Percentiles rank a stretch among this genome's conserved stretches.
These are phyloP conservation scores for button mushroom (Agaricus bisporus) DNA, from an alignment of 768 basidiomycete genomes.

Conservation along the genomic window DNA sequence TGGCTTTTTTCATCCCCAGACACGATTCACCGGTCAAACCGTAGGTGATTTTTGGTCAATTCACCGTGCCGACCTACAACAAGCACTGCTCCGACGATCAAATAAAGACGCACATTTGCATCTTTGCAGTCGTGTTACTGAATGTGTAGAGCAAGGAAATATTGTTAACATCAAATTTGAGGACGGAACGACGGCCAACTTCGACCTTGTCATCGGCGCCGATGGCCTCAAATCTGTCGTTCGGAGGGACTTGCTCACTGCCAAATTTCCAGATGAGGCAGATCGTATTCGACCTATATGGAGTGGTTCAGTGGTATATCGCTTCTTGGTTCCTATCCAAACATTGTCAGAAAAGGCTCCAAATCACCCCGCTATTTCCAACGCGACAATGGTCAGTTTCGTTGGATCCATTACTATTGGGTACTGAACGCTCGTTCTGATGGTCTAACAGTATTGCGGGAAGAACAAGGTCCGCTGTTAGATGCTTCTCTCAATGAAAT, in stretches of 20 bases:
- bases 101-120: constrained; percentile 26
- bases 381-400: constrained; percentile 17
- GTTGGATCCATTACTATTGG: background rate
- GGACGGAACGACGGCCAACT: constrained; percentile 38
- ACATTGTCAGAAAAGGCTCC: constrained; percentile 21
- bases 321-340: constrained; percentile 29
- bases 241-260: constrained; percentile 18
- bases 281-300: constrained; percentile 26
- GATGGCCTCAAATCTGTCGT: constrained; percentile 33
- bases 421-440: background rate
- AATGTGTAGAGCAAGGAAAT: constrained; percentile 25
- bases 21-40: background rate
- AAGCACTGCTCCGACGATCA: constrained; percentile 35
- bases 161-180: constrained; percentile 29
- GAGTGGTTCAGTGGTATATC: constrained; percentile 35
- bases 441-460: constrained; percentile 22
- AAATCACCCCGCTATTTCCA: constrained; percentile 14
- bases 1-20: background rate
- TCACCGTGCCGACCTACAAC: constrained; percentile 47
- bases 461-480: constrained; percentile 21
- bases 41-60: constrained; percentile 20
- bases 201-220: constrained; percentile 41
- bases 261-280: constrained; percentile 10
- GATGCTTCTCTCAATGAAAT: constrained; percentile 10
- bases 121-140: constrained; percentile 36